These are phyloP conservation scores for Blastocystis hominis DNA, from an alignment of 352 stramenopile genomes.

Conservation along the genomic window DNA sequence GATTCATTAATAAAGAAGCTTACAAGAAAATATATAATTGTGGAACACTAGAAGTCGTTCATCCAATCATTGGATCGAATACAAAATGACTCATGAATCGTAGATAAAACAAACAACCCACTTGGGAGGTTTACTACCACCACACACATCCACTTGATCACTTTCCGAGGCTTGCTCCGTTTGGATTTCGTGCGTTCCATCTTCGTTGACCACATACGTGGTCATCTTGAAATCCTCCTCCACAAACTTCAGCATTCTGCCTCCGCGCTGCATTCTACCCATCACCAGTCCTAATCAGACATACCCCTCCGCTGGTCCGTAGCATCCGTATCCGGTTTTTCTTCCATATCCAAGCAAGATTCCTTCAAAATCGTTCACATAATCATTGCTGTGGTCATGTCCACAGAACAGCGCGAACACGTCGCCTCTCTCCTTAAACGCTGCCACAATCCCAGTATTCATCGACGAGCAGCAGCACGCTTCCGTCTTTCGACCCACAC, in stretches of 20 bases:
- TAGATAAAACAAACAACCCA: not conserved
- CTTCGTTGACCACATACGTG: slow-evolving; percentile 22
- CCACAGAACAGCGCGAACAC: slow-evolving; percentile 30
- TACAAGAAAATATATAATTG: not conserved
- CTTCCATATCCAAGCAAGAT: slow-evolving; percentile 43
- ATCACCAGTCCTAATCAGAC: not conserved
- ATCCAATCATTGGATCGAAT: not conserved
- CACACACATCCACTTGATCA: not conserved
- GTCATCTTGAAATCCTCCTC: slow-evolving; percentile 31
- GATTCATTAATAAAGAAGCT: not conserved
- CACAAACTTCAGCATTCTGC: not conserved
- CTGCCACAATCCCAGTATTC: slow-evolving; percentile 15
- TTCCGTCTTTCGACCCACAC: slow-evolving; percentile 34
- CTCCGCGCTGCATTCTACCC: slow-evolving; percentile 46
- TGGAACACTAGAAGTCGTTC: slow-evolving; percentile 5
- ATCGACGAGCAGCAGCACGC: slow-evolving; percentile 42
- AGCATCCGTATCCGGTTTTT: slow-evolving; percentile 55
- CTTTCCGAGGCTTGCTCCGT: not conserved
- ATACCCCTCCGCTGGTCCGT: slow-evolving; percentile 44
- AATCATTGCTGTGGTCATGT: slow-evolving; percentile 55
- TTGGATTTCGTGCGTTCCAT: slow-evolving; percentile 28
- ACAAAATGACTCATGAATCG: not conserved
- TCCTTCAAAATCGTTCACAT: slow-evolving; percentile 48
- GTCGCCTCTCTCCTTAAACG: slow-evolving; percentile 53
- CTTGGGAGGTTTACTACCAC: slow-evolving; percentile 17